Conservation (phyloP, 106 monocot species). For the Dendrobium huoshanense region DNA sequence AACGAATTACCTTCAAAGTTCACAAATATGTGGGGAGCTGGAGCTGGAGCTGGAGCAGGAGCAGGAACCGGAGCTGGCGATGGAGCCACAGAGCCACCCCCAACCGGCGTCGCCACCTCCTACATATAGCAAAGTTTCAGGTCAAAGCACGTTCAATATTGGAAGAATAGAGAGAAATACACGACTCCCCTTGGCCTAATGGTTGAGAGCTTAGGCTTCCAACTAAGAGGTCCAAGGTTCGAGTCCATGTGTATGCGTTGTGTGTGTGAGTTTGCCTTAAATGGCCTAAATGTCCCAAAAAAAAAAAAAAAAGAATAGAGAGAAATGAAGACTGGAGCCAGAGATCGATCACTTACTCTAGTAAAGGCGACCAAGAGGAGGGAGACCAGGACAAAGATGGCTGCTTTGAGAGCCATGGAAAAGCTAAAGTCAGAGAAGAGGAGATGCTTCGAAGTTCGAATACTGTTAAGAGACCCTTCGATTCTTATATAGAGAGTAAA, state of each 20-base stretch:
- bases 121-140: neutral
- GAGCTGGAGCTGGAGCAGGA: conserved; percentile 20
- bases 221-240: no score
- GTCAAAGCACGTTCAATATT: neutral
- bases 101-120: neutral
- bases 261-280: no score
- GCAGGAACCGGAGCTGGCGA: conserved; percentile 15
- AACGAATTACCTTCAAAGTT: neutral
- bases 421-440: neutral
- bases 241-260: no score
- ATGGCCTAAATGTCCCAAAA: no score
- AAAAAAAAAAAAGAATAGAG: no score
- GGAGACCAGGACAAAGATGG: conserved; percentile 17
- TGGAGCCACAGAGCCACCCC: neutral
- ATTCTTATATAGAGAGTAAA: neutral
- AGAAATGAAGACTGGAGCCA: neutral
- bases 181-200: no score
- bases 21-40: conserved; percentile 7
- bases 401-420: conserved; percentile 25
- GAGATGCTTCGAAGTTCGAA: neutral
- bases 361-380: conserved; percentile 15
- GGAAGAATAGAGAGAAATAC: neutral
- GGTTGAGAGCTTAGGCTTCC: no score
- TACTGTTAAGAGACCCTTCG: neutral
- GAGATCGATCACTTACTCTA: conserved; percentile 11